Percentiles rank a stretch among this genome's conserved stretches.
These are phyloP conservation scores for Chalciporus pseudorubinellus DNA, from an alignment of 768 basidiomycete species.

Conservation along the genomic window DNA sequence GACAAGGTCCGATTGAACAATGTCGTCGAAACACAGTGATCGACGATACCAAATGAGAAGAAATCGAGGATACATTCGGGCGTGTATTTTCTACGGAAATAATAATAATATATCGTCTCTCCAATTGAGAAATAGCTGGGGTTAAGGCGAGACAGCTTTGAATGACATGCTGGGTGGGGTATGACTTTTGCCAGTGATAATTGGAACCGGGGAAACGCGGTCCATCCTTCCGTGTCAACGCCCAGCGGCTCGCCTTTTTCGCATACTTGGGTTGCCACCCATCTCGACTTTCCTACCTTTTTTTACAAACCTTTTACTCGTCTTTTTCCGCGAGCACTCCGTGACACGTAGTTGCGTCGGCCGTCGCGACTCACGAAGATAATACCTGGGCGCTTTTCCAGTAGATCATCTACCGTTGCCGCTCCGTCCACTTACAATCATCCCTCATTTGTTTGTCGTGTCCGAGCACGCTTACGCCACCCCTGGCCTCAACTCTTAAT, in stretches of 20 bases:
- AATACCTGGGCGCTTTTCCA: slow-evolving; percentile 6
- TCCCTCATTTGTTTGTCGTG: not conserved
- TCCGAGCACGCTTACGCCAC: slow-evolving; percentile 5
- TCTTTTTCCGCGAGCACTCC: not conserved
- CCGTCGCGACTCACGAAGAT: slow-evolving; percentile 5
- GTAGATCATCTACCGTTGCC: not conserved
- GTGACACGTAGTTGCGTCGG: not conserved
- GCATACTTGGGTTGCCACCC: slow-evolving; percentile 3
- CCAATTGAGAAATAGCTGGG: not conserved
- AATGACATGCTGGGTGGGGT: too few relatives aligned
- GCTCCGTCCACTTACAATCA: not conserved
- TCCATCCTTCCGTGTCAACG: slow-evolving; percentile 9
- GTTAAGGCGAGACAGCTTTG: not conserved
- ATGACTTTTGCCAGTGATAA: too few relatives aligned
- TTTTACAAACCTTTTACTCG: not conserved
- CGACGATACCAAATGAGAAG: not conserved
- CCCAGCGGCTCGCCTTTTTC: slow-evolving; percentile 1
- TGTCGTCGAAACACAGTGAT: not conserved
- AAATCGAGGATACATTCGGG: not conserved
- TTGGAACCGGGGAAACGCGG: too few relatives aligned
- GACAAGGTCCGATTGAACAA: slow-evolving; percentile 32
- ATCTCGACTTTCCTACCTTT: not conserved
- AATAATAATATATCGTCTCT: not conserved
- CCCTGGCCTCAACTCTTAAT: slow-evolving; percentile 5
- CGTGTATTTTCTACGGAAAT: slow-evolving; percentile 3